These are phyloP conservation scores for Polygonum maritimum DNA, from an alignment of 148 eudicot species.

Conservation along the genomic window DNA sequence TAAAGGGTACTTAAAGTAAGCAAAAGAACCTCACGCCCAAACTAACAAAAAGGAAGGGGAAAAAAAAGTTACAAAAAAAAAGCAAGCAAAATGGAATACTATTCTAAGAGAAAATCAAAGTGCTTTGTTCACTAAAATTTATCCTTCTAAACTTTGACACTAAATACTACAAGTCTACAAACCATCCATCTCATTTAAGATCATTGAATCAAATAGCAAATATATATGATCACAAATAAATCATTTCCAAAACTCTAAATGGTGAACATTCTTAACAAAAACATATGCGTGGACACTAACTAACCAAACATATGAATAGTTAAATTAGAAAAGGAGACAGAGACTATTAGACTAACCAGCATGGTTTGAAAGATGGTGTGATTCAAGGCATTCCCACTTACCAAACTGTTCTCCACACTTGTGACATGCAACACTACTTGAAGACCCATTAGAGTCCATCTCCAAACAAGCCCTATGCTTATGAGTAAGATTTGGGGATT, in stretches of 20 bases:
- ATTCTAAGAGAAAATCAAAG: too few relatives aligned
- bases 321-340: not conserved
- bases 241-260: not conserved
- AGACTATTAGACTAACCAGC: slow-evolving; percentile 76
- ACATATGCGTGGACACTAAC: too few relatives aligned
- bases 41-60: not conserved
- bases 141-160: too few relatives aligned
- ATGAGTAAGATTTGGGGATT: slow-evolving; percentile 16
- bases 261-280: too few relatives aligned
- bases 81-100: not conserved
- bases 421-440: slow-evolving; percentile 47
- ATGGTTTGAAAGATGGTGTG: slow-evolving; percentile 95
- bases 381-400: slow-evolving; percentile 87
- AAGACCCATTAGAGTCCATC: slow-evolving; percentile 31
- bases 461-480: slow-evolving; percentile 40
- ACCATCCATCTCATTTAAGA: too few relatives aligned
- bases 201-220: too few relatives aligned
- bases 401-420: slow-evolving; percentile 84
- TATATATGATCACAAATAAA: too few relatives aligned
- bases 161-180: too few relatives aligned
- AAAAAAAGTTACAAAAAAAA: slow-evolving; percentile 8
- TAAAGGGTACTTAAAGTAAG: not conserved
- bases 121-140: too few relatives aligned
- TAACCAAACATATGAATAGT: not conserved
- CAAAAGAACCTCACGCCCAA: slow-evolving; percentile 3